Evolutionary conservation across 257 asterid species (phyloP), one percentile per base, ranked within the genome.

Genomic region (Plantago ovata): DNA sequence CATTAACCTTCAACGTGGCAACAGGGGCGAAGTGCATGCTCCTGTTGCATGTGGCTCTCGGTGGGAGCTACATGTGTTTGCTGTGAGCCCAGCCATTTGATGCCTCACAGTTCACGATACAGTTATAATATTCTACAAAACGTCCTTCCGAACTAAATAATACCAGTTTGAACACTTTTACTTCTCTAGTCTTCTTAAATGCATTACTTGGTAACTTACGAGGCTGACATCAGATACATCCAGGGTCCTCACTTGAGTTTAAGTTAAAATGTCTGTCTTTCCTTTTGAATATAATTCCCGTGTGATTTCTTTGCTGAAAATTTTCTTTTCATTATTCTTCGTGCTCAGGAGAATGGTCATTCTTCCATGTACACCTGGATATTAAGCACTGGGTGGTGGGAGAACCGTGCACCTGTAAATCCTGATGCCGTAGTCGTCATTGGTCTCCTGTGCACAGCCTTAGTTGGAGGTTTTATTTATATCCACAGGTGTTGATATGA

Each of bases 351-450:
- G 73, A 89, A 89, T 62, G 95, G 97, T 10, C 85, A 84, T 60
- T 86, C 97, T 19, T 44, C 85, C 7, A 80, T 89, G 92, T 89
- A 86, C 63, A 83, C 73, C 13, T 89, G 97, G 97, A 79, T 89
- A 71, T 53, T 89, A 67, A 84, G 94, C 89, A 89, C 95, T 1
- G 97, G 97, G 53, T 89, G 97, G 97, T 89, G 97, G 95, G 66
- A 80, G 69, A 69, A 74, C 13, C 83, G 84, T 16, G 95, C 95
- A 5, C 80, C 95, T 41, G 55, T 87, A 58, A 78, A 81, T 67
- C 80, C 83, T 0, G 95, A 86, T 46, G 94, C 92, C 28, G 95
- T 89, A 47, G 64, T 76, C 54, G 86, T 87, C 32, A 53, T 80
- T 43, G 59, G 86, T 83, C 65, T 84, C 49, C 51, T 86, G 42